A percentile compares a stretch with the other conserved stretches of the same genome.
Conservation (phyloP, 768 basidiomycete genomes). For the Leccinum subgranulosum region DNA sequence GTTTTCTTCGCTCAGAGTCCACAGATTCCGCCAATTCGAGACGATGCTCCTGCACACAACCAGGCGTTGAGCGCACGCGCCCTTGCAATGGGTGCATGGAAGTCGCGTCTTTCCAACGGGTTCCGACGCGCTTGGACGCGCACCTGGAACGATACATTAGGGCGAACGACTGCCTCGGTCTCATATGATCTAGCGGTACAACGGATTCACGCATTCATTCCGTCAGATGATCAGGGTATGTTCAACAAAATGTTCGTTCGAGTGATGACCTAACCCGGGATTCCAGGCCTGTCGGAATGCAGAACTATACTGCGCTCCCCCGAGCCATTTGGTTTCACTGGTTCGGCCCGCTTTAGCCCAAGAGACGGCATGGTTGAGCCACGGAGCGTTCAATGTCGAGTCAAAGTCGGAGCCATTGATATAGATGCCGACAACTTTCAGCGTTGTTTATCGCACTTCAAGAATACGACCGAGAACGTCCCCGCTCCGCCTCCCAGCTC, state of each 20-base stretch:
- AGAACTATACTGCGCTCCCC: slow-evolving; percentile 45
- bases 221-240: slow-evolving; percentile 31
- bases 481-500: not conserved
- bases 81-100: slow-evolving; percentile 57
- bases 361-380: slow-evolving; percentile 50
- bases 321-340: slow-evolving; percentile 40
- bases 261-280: not conserved
- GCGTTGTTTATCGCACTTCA: slow-evolving; percentile 13
- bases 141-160: slow-evolving; percentile 70
- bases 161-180: slow-evolving; percentile 55
- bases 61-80: slow-evolving; percentile 35
- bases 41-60: slow-evolving; percentile 11
- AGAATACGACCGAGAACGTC: slow-evolving; percentile 1
- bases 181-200: slow-evolving; percentile 48
- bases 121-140: slow-evolving; percentile 63
- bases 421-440: slow-evolving; percentile 43
- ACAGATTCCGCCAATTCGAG: slow-evolving; percentile 19
- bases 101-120: slow-evolving; percentile 55
- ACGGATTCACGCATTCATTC: slow-evolving; percentile 43
- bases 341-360: slow-evolving; percentile 58
- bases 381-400: slow-evolving; percentile 45
- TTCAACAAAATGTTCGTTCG: not conserved
- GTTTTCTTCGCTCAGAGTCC: slow-evolving; percentile 54
- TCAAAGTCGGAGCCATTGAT: slow-evolving; percentile 46
- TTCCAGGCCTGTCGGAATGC: slow-evolving; percentile 23